phyloP scores from a whole-genome alignment of 2,329 filamentous ascomycete genomes.

The Aureobasidium lini region DNA sequence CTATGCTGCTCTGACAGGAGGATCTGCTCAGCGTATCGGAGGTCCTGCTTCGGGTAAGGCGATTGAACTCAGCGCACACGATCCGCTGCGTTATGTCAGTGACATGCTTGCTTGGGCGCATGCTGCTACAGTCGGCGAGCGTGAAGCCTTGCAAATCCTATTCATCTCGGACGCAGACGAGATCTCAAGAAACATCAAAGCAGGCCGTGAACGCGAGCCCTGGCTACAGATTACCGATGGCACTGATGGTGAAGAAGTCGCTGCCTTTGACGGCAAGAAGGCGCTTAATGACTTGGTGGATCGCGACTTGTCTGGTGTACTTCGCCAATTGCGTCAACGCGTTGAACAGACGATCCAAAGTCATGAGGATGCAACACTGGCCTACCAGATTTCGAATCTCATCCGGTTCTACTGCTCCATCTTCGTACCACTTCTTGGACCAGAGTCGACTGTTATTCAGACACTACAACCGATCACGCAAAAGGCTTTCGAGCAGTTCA shows the following conservation, averaged over 20 bases:
- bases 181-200: conserved; percentile 72
- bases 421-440: conserved; percentile 70
- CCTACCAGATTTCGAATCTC: conserved; percentile 85
- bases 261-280: conserved; percentile 68
- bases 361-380: conserved; percentile 80
- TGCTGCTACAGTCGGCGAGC: conserved; percentile 86
- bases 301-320: conserved; percentile 72
- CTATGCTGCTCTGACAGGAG: conserved; percentile 77
- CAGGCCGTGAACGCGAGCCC: conserved; percentile 72
- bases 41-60: conserved; percentile 56
- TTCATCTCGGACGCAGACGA: conserved; percentile 89
- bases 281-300: conserved; percentile 82
- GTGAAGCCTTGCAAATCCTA: conserved; percentile 81
- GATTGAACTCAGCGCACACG: conserved; percentile 89
- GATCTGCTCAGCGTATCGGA: conserved; percentile 42
- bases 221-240: conserved; percentile 53
- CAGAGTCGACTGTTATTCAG: conserved; percentile 61
- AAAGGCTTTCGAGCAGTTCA: conserved; percentile 76
- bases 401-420: conserved; percentile 83
- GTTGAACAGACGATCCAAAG: conserved; percentile 88
- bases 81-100: conserved; percentile 82
- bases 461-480: conserved; percentile 62
- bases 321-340: conserved; percentile 76
- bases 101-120: conserved; percentile 98
- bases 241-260: conserved; percentile 42